These are phyloP conservation scores for Pinus tabuliformis DNA, from an alignment of 75 land plant genomes.

Conservation along the genomic window DNA sequence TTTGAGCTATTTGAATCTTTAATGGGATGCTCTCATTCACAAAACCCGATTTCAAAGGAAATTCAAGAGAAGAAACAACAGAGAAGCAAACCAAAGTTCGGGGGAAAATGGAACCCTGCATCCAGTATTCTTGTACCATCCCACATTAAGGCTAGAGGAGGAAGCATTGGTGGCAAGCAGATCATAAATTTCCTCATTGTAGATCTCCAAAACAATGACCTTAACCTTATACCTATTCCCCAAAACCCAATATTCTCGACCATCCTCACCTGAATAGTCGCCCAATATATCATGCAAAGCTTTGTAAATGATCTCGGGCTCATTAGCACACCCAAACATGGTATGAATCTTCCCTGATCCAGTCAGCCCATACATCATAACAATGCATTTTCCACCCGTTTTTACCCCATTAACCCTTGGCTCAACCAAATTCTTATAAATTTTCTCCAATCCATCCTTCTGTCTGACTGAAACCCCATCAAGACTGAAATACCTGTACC, in stretches of 20 bases:
- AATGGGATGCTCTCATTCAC: too few species aligned
- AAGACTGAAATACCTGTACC: constrained; percentile 79
- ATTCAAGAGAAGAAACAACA: neutral
- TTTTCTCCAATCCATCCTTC: constrained; percentile 62
- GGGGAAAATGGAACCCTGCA: constrained; percentile 9
- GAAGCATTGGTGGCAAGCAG: constrained; percentile 45
- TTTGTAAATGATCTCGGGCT: constrained; percentile 86
- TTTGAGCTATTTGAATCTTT: too few species aligned
- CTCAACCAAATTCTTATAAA: constrained; percentile 76
- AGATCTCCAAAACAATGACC: constrained; percentile 91
- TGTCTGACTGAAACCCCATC: constrained; percentile 84
- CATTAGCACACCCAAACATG: constrained; percentile 84
- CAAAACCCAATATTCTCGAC: neutral
- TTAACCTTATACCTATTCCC: constrained; percentile 46
- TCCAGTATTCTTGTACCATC: constrained; percentile 3
- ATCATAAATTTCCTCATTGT: constrained; percentile 96
- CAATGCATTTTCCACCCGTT: constrained; percentile 74
- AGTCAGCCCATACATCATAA: constrained; percentile 99
- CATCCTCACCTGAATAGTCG: constrained; percentile 14
- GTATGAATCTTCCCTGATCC: constrained; percentile 98
- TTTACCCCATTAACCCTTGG: constrained; percentile 72
- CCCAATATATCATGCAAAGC: constrained; percentile 75
- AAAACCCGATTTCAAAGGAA: too few species aligned
- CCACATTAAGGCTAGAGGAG: neutral
- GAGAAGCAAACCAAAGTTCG: neutral